Base-by-base conservation (phyloP, 768 basidiomycete genomes). In the Dacryopinax spathularia region DNA sequence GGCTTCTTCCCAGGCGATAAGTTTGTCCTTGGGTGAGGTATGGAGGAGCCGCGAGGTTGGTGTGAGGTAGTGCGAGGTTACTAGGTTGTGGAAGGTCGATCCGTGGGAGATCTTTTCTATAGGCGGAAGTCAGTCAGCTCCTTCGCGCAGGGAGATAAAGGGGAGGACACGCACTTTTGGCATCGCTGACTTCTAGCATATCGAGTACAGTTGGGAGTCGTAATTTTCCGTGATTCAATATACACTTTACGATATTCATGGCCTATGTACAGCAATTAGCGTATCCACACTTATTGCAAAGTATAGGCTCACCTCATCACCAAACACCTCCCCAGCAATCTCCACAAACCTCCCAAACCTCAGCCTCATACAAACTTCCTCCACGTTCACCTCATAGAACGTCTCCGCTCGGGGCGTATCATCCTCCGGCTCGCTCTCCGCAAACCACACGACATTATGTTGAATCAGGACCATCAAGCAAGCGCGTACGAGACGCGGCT, bases 401-500 rank as follows among this genome's bases (percentile, higher is more conserved):
- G 88, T 81, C 66, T 87, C 88, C 4, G 82, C 83, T 56, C 48
- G 22, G 31, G 48, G 25, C 31, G 25, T 29, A 27, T 56, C 48
- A 18, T 56, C 48, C 39, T 84, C 86, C n/a, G 84, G 83, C 9
- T 85, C 84, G 4, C 80, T 80, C 36, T 81, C 80, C 9, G 86
- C 82, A 70, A 92, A 89, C 89, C 91, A 93, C 43, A 94, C 78
- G 43, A 96, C 74, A 73, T 96, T 93, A 72, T 97, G 94, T 71
- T 97, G 94, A 18, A 94, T 80, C 62, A 97, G 81, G 44, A 87
- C 81, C 44, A 96, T 77, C 20, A 94, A 75, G 20, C 84, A 80
- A 29, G 85, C 84, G 62, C 87, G 84, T 15, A 86, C 81, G 0
- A 80, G 83, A 27, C 85, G 83, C 10, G 84, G 80, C 69, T 84